Percentiles rank a stretch among this genome's conserved stretches.
Evolutionary conservation across 2,329 filamentous ascomycete species (phyloP).

Genomic region (Colletotrichum sp.): DNA sequence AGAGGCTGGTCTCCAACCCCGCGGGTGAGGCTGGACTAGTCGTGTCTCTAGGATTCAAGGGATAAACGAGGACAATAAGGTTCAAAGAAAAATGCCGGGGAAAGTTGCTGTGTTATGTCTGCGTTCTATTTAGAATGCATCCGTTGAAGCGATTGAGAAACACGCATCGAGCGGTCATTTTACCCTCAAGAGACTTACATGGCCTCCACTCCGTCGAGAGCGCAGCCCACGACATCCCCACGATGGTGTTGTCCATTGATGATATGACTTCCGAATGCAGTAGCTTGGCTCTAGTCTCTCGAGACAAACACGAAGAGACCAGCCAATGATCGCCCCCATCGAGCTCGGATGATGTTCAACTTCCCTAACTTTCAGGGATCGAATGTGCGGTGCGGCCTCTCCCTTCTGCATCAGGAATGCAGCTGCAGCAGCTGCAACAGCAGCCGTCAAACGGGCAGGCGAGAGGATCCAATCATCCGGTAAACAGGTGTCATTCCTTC

Average conservation of each 20-base stretch:
- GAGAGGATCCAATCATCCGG: background rate
- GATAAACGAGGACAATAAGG: rapidly evolving
- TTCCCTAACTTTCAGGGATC: background rate
- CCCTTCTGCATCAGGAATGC: background rate
- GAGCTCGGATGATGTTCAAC: background rate
- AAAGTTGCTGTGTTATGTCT: too few relatives aligned
- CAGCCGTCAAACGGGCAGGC: background rate
- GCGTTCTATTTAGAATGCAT: background rate
- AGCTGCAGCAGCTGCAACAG: background rate
- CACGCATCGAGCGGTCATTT: background rate
- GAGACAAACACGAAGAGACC: background rate
- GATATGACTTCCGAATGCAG: background rate
- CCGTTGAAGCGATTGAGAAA: rapidly evolving
- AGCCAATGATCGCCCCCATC: background rate
- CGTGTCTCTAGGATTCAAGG: too few relatives aligned
- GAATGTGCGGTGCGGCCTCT: background rate
- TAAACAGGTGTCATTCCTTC: background rate
- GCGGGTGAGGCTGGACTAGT: background rate
- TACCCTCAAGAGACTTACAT: background rate
- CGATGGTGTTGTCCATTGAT: background rate
- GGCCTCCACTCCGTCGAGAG: background rate
- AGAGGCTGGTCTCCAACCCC: background rate
- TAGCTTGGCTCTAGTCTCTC: background rate
- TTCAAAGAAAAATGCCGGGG: too few relatives aligned
- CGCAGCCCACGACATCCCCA: background rate